Evolutionary conservation across 805 yeast genomes (phyloP).

Genomic region (Yamadazyma nakazawae): DNA sequence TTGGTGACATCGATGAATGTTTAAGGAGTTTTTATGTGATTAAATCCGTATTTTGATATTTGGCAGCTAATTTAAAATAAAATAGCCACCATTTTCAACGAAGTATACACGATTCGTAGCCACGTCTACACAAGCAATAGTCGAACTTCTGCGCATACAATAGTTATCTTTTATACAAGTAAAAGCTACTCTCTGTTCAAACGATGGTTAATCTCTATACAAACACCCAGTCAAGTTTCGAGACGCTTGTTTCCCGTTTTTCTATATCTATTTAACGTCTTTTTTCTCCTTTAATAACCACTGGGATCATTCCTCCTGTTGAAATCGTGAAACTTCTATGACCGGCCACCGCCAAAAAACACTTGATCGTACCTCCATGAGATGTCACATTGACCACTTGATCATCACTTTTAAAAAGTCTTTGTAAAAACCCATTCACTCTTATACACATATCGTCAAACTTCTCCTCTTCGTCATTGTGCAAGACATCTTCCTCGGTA

Average conservation of each 20-base stretch:
- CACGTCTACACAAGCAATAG: no score
- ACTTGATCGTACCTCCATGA: constrained; percentile 53
- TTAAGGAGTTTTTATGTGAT: no score
- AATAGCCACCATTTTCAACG: no score
- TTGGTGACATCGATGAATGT: no score
- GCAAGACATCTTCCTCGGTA: constrained; percentile 48
- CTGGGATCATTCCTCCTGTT: constrained; percentile 66
- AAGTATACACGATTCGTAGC: no score
- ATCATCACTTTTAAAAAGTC: constrained; percentile 19
- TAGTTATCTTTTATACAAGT: no score
- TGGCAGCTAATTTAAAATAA: no score
- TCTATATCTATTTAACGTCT: neutral
- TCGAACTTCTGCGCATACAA: no score
- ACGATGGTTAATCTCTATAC: no score
- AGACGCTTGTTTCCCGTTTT: neutral
- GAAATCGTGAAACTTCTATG: constrained; percentile 57
- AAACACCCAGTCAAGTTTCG: no score
- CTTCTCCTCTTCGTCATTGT: constrained; percentile 43
- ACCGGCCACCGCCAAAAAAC: constrained; percentile 43
- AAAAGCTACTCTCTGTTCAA: no score
- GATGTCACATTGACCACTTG: constrained; percentile 40
- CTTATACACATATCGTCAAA: constrained; percentile 49
- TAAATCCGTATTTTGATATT: no score
- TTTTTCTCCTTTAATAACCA: constrained; percentile 45
- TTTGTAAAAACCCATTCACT: constrained; percentile 44